Base-by-base conservation (phyloP, 1,284 basidiomycete genomes). In the Sporisorium graminicola region DNA sequence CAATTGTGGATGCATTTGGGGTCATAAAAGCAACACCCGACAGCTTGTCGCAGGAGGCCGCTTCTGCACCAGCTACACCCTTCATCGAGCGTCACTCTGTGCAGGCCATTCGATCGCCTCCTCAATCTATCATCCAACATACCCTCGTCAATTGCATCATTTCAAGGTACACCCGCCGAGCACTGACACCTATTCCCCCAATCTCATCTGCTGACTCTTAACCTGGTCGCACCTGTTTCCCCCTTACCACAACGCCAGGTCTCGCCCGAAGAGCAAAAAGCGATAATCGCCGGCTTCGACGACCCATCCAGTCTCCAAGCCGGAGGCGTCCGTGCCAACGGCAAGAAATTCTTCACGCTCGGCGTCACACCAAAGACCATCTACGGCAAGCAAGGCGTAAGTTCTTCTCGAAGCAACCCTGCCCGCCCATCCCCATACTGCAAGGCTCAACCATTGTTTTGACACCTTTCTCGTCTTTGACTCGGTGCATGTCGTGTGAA, bases 291-390 rank as follows among this genome's bases (percentile, higher is more conserved):
- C 18, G 90, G 89, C 1, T 92, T 91, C 86, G 80, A 77, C 8
- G 86, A 91, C 64, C 86, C 87, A 0, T 87, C 85, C 5, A 62
- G 61, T 14, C 58, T 82, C 14, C 85, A 86, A 79, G 88, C 89
- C 0, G 88, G 77, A 44, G 95, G 95, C 31, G 84, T 98, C 74
- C 89, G 88, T 47, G 88, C 94, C 35, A 89, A 86, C 8, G 91
- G 91, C 14, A 87, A 90, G 80, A 98, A 98, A 88, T 98, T 90
- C 88, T 91, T 97, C 87, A 89, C 89, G 8, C 86, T 95, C 49
- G 87, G 86, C 52, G 92, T 89, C n/a, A 86, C 88, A 55, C 86
- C 86, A 0, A 88, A 91, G 24, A 91, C 89, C 79, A 88, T 96
- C 58, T 92, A 95, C 80, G 91, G 91, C 58, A 95, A 95, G 90